Base-by-base conservation (phyloP, 345 rosid genomes). In the Salix viminalis region DNA sequence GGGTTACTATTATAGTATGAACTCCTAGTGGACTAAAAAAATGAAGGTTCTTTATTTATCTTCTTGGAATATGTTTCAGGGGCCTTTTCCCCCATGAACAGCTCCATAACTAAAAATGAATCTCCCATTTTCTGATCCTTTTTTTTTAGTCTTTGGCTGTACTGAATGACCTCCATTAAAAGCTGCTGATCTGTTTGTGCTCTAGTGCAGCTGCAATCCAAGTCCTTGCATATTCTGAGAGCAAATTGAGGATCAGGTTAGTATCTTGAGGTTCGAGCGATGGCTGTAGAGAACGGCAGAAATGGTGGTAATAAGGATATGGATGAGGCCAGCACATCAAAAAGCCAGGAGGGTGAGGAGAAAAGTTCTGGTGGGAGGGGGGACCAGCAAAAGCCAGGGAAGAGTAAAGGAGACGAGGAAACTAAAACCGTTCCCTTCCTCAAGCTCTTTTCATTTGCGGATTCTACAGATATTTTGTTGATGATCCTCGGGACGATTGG, bases 401-500 rank as follows among this genome's bases (percentile, higher is more conserved):
- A 87, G 83, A 73, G 58, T 48, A 86, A 89, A 73, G 87, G 80
- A n/a, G 79, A 88, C 10, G 90, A 86, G 85, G 88, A 88, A 76
- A 69, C 79, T 0, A 76, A 86, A 37, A 80, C 90, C 28, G 94
- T 94, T 68, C 90, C 97, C 1, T 92, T 91, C 76, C 78, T 81
- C 80, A 91, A 90, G 87, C 86, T 94, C 26, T 94, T 94, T 79
- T 79, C 88, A 0, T 94, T 94, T 79, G 94, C 97, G 32, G 94
- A 92, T 83, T 83, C 92, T 0, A 76, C 52, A 10, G 98, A 94
- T 79, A 10, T 75, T 48, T 44, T 84, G 56, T 75, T 94, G 86
- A 94, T 92, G 94, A 67, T 88, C 42, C 26, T 89, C 2, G 98
- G 98, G 41, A 79, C 95, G 1, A 65, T 89, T 74, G 98, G 91